Evolutionary conservation across 768 basidiomycete species (phyloP).

Genomic region (Clathrus columnatus): DNA sequence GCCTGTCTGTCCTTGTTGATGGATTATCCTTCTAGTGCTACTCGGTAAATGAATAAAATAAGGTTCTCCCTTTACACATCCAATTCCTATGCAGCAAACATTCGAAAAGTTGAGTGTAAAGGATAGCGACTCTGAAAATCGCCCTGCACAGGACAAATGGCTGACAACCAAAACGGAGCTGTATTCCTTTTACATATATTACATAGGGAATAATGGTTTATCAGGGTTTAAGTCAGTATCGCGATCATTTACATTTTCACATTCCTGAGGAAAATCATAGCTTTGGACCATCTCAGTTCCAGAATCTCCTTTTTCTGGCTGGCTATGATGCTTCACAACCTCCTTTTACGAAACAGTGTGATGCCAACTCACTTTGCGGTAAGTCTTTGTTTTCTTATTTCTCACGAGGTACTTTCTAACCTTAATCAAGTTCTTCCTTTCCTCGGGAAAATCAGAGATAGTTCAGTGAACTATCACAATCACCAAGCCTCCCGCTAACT

Average conservation of each 20-base stretch:
- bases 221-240: slow-evolving; percentile 29
- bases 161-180: slow-evolving; percentile 24
- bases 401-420: neutral
- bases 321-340: slow-evolving; percentile 58
- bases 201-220: slow-evolving; percentile 59
- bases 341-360: slow-evolving; percentile 45
- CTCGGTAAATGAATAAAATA: neutral
- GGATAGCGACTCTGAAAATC: neutral
- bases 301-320: slow-evolving; percentile 64
- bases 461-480: slow-evolving; percentile 24
- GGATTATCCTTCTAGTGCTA: neutral
- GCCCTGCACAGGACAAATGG: slow-evolving; percentile 7
- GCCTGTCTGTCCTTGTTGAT: no score
- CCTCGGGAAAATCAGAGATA: slow-evolving; percentile 50
- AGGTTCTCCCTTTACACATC: neutral
- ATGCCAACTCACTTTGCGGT: slow-evolving; percentile 37
- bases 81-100: neutral
- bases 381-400: neutral
- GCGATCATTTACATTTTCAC: neutral
- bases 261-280: slow-evolving; percentile 28
- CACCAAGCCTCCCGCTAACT: neutral
- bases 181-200: slow-evolving; percentile 55
- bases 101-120: neutral
- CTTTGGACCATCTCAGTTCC: slow-evolving; percentile 68
- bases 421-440: slow-evolving; percentile 43